These are phyloP conservation scores for Pichia pseudocactophila DNA, from an alignment of 805 yeast species.

Conservation along the genomic window DNA sequence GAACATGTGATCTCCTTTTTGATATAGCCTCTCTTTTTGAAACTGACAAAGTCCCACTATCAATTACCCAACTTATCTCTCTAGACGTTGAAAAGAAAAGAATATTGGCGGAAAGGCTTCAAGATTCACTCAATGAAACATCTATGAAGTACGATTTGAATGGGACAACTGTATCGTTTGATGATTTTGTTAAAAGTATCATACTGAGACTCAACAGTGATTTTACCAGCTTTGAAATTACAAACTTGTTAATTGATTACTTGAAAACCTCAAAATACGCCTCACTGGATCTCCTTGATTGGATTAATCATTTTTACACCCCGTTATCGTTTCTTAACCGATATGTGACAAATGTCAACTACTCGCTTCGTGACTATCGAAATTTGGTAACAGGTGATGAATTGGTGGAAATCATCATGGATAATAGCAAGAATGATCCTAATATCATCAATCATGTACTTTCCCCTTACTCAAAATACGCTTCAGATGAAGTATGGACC, in stretches of 20 bases:
- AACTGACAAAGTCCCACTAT: neutral
- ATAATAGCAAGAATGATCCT: conserved; percentile 3
- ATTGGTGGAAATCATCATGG: conserved; percentile 15
- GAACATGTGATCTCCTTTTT: neutral
- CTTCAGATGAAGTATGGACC: conserved; percentile 10
- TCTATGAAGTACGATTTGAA: conserved; percentile 5
- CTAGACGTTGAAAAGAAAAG: neutral
- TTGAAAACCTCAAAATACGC: conserved; percentile 3
- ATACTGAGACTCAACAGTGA: conserved; percentile 15
- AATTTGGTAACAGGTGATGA: conserved; percentile 13
- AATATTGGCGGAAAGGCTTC: neutral
- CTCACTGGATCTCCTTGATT: conserved; percentile 10
- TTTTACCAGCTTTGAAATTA: conserved; percentile 6
- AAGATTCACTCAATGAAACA: neutral
- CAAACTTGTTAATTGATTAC: neutral
- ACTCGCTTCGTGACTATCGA: conserved; percentile 18
- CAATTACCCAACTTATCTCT: neutral
- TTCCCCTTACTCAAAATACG: conserved; percentile 17
- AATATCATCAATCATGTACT: conserved; percentile 11
- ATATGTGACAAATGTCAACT: conserved; percentile 7
- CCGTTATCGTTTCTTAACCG: conserved; percentile 17
- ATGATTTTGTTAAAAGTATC: conserved; percentile 17
- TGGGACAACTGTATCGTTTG: conserved; percentile 4
- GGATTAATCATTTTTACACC: conserved; percentile 18
- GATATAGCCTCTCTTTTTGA: neutral